Percentiles rank a stretch among this genome's conserved stretches.
Conservation (phyloP, 2,329 filamentous ascomycete genomes). For the Chrysoporthe austroafricana region DNA sequence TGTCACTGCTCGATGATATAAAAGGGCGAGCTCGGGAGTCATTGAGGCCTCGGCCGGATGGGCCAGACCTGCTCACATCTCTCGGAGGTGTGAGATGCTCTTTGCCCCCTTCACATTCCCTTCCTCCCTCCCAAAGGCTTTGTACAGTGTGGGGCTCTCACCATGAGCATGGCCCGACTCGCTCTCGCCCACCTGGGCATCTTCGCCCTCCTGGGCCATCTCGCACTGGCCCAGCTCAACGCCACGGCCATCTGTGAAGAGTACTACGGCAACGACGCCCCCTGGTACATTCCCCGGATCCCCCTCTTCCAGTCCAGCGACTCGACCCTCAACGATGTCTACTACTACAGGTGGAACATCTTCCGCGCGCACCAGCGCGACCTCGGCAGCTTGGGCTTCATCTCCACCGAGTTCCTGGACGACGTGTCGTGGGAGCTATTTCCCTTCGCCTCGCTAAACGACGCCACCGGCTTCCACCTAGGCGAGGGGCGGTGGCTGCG, state of each 20-base stretch:
- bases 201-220: not conserved
- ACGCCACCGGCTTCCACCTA: constrained; percentile 49
- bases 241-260: constrained; percentile 21
- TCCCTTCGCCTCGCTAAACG: constrained; percentile 47
- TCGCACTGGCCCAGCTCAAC: constrained; percentile 13
- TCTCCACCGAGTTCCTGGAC: constrained; percentile 49
- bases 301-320: constrained; percentile 46
- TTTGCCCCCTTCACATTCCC: not conserved
- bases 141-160: too few species aligned
- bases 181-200: constrained; percentile 7
- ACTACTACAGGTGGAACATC: constrained; percentile 50
- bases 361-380: constrained; percentile 50
- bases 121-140: not conserved
- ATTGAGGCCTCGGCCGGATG: not conserved
- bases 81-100: not conserved
- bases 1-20: not conserved
- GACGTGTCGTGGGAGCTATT: constrained; percentile 47
- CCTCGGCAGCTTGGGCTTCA: constrained; percentile 45
- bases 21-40: not conserved
- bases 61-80: not conserved
- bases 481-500: constrained; percentile 49
- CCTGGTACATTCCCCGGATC: constrained; percentile 44
- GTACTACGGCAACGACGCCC: constrained; percentile 45
- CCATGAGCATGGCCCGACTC: constrained; percentile 1
- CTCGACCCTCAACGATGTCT: constrained; percentile 43